These are phyloP conservation scores for Tetrapisispora namnaoensis DNA, from an alignment of 805 yeast genomes.

Conservation along the genomic window DNA sequence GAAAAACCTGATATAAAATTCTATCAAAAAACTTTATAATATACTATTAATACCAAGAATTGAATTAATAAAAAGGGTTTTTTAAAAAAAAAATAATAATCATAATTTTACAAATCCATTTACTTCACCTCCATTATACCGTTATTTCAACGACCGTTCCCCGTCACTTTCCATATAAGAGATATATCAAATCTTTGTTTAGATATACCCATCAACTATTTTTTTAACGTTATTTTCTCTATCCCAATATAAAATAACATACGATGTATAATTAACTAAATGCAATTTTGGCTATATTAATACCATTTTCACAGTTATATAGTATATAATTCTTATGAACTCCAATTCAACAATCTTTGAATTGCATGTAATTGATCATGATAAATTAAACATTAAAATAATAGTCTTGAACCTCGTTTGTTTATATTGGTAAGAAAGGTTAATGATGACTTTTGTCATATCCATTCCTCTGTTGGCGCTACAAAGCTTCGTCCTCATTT, in stretches of 20 bases:
- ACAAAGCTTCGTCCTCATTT: no score
- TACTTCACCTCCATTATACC: no score
- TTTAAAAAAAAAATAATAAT: no score
- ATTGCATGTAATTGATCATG: no score
- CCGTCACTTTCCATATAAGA: neutral
- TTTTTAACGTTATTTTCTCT: neutral
- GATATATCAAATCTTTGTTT: neutral
- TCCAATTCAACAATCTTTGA: no score
- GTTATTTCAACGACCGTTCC: no score
- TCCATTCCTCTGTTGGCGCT: neutral
- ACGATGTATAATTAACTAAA: constrained; percentile 3
- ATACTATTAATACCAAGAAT: neutral
- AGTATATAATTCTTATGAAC: no score
- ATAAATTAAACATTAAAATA: no score
- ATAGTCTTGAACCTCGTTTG: no score
- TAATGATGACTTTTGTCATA: no score
- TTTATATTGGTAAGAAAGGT: no score
- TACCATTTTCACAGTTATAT: neutral
- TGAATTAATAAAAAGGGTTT: neutral
- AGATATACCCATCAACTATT: neutral
- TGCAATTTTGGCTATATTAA: constrained; percentile 1
- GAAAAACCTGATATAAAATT: neutral
- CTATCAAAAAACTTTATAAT: no score
- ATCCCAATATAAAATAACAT: neutral
- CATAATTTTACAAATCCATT: neutral